Evolutionary conservation across 352 stramenopile genomes (phyloP).

Genomic region (Blastocystis sp.): DNA sequence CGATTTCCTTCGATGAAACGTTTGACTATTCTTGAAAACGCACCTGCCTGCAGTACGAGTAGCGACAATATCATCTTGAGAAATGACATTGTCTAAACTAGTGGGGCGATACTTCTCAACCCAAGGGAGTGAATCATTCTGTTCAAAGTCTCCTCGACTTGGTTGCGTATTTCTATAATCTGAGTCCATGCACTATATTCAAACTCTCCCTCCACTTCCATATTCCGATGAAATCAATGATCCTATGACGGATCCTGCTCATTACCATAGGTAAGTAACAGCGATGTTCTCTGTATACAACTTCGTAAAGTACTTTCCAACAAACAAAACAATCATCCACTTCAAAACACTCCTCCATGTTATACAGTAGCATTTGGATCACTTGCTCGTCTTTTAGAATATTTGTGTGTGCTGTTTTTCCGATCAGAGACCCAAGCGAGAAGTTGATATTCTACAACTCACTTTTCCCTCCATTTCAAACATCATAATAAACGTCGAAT

Average conservation of each 20-base stretch:
- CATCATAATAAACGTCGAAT: constrained; percentile 55
- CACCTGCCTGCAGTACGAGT: constrained; percentile 68
- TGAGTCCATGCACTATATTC: background rate
- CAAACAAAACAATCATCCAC: background rate
- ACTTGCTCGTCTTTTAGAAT: constrained; percentile 6
- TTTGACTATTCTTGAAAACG: constrained; percentile 71
- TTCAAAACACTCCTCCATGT: constrained; percentile 21
- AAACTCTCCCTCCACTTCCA: background rate
- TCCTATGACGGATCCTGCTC: too few species aligned
- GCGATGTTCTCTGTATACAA: background rate
- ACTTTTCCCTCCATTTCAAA: background rate
- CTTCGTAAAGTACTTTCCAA: background rate
- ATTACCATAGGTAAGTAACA: background rate
- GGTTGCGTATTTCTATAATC: background rate
- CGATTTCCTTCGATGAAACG: constrained; percentile 89
- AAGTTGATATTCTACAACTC: constrained; percentile 29
- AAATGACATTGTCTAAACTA: constrained; percentile 86
- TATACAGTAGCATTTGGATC: constrained; percentile 37
- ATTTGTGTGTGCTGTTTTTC: constrained; percentile 55
- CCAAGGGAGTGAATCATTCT: constrained; percentile 81
- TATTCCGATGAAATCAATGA: background rate
- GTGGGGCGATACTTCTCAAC: constrained; percentile 95
- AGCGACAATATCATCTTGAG: constrained; percentile 89
- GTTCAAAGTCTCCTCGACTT: background rate
- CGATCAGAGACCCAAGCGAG: constrained; percentile 30